Conservation (phyloP, 345 rosid species). For the Euphorbia pulcherrima region DNA sequence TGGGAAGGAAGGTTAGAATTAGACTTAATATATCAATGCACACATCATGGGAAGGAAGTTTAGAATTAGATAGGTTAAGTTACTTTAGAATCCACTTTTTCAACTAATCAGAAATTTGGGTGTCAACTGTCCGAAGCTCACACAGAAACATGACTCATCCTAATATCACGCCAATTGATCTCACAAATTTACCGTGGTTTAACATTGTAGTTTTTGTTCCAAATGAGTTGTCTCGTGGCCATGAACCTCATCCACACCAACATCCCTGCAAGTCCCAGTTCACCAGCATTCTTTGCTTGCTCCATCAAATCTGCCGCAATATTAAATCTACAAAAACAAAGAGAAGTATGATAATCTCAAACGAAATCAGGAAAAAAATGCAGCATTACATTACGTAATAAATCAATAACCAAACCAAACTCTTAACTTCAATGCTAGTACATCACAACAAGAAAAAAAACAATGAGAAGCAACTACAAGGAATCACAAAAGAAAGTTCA, state of each 20-base stretch:
- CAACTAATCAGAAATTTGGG: background rate
- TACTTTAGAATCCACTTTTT: background rate
- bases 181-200: conserved; percentile 73
- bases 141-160: background rate
- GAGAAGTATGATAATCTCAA: background rate
- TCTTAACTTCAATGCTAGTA: conserved; percentile 6
- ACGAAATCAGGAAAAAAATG: conserved; percentile 1
- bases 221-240: conserved; percentile 97
- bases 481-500: background rate
- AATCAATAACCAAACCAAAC: conserved; percentile 15
- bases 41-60: background rate
- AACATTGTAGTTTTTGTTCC: conserved; percentile 98
- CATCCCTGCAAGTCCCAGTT: conserved; percentile 77
- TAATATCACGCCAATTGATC: conserved; percentile 4
- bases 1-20: too few species aligned
- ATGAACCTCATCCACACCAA: conserved; percentile 99
- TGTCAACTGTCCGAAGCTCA: background rate
- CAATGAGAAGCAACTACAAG: background rate
- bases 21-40: background rate
- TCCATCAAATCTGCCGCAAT: conserved; percentile 86
- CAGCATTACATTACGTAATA: background rate
- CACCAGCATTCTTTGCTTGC: conserved; percentile 72
- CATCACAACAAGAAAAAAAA: background rate
- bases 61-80: background rate
- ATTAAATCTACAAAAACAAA: conserved; percentile 59